Percentiles rank a stretch among this genome's conserved stretches.
Conservation (phyloP, 2,329 filamentous ascomycete genomes). For the Fusarium irregulare region DNA sequence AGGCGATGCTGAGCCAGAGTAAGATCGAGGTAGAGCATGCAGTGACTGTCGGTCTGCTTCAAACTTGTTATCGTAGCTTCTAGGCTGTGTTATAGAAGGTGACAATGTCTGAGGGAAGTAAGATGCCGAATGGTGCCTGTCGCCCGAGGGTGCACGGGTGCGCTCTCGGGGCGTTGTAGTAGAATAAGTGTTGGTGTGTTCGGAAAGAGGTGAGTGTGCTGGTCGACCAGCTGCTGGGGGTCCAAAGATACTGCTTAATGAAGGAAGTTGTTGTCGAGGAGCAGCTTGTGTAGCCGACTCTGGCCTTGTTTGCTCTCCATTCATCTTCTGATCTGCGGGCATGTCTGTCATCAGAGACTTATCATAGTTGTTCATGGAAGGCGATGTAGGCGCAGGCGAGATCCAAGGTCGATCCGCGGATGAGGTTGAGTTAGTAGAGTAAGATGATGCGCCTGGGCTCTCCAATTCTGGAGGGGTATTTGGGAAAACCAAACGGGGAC, state of each 20-base stretch:
- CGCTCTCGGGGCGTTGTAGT: conserved; percentile 61
- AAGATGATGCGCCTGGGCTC: conserved; percentile 63
- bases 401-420: conserved; percentile 60
- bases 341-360: conserved; percentile 58
- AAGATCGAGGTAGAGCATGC: conserved; percentile 48
- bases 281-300: conserved; percentile 49
- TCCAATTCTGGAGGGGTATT: conserved; percentile 66
- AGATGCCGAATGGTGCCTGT: conserved; percentile 56
- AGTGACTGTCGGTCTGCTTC: conserved; percentile 55
- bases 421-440: conserved; percentile 56
- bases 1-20: conserved; percentile 59
- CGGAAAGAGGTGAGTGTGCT: conserved; percentile 59
- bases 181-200: conserved; percentile 57
- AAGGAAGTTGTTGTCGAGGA: conserved; percentile 63
- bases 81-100: conserved; percentile 56
- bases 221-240: conserved; percentile 58
- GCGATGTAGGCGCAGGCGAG: conserved; percentile 55
- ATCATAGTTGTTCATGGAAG: conserved; percentile 70
- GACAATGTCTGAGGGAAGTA: conserved; percentile 60
- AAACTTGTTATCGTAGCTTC: conserved; percentile 60
- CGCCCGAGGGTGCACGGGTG: conserved; percentile 55
- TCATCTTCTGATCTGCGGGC: conserved; percentile 54
- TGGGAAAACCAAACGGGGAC: conserved; percentile 62
- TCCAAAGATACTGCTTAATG: conserved; percentile 68
- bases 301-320: conserved; percentile 52